A percentile compares a stretch with the other conserved stretches of the same genome.
These are phyloP conservation scores for Nyssa sinensis DNA, from an alignment of 148 eudicot species.

Conservation along the genomic window DNA sequence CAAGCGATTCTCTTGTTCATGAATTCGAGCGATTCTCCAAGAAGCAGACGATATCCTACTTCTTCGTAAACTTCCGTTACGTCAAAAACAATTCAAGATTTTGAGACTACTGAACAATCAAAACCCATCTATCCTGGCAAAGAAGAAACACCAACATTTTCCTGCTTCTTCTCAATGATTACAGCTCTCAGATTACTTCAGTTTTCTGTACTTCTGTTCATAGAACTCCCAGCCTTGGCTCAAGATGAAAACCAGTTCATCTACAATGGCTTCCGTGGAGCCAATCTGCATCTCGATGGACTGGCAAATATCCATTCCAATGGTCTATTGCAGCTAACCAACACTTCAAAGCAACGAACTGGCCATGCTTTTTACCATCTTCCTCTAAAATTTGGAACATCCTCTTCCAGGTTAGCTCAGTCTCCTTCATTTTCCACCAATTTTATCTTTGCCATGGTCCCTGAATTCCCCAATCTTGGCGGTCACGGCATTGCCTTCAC, in stretches of 20 bases:
- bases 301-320: slow-evolving; percentile 12
- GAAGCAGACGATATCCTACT: too few relatives aligned
- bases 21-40: too few relatives aligned
- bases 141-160: neutral
- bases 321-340: slow-evolving; percentile 31
- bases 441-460: slow-evolving; percentile 20
- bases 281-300: slow-evolving; percentile 23
- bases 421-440: slow-evolving; percentile 15
- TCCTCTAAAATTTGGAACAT: slow-evolving; percentile 12
- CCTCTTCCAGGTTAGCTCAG: neutral
- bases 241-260: slow-evolving; percentile 6
- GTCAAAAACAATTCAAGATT: too few relatives aligned
- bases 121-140: neutral
- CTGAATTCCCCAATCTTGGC: neutral
- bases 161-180: slow-evolving; percentile 2
- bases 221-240: neutral
- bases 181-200: neutral
- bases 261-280: slow-evolving; percentile 17
- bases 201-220: neutral
- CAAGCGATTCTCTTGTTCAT: too few relatives aligned
- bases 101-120: too few relatives aligned
- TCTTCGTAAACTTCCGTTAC: too few relatives aligned
- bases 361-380: slow-evolving; percentile 25
- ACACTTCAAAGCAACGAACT: slow-evolving; percentile 5
- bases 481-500: slow-evolving; percentile 24